Evolutionary conservation across 1,284 basidiomycete genomes (phyloP).

Genomic region (Pascua guehoae): DNA sequence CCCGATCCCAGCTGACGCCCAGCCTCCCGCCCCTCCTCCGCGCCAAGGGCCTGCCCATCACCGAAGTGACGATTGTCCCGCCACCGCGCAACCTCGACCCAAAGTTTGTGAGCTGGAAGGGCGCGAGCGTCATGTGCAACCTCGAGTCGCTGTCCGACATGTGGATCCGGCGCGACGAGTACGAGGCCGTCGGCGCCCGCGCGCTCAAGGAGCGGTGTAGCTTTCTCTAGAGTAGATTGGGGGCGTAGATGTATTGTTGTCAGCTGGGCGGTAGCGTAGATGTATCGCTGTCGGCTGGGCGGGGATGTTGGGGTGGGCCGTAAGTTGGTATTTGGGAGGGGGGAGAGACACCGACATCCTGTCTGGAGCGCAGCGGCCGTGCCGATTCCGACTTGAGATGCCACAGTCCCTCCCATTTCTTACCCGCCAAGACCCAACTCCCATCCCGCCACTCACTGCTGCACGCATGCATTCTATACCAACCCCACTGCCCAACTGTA

Average conservation of each 20-base stretch:
- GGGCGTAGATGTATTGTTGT: too few relatives aligned
- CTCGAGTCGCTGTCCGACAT: constrained; percentile 85
- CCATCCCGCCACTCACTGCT: too few relatives aligned
- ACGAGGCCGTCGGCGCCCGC: constrained; percentile 59
- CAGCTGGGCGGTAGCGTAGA: too few relatives aligned
- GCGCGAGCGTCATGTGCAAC: constrained; percentile 85
- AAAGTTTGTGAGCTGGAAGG: constrained; percentile 87
- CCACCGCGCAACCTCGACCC: constrained; percentile 91
- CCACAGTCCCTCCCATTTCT: too few relatives aligned
- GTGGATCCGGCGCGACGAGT: constrained; percentile 83
- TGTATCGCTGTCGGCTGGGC: too few relatives aligned
- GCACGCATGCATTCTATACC: too few relatives aligned
- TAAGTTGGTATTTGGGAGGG: too few relatives aligned
- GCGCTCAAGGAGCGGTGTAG: constrained; percentile 50
- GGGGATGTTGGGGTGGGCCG: too few relatives aligned
- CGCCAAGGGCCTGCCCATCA: constrained; percentile 80
- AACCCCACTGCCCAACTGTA: background rate
- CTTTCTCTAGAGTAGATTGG: constrained; percentile 3
- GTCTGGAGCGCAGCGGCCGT: too few relatives aligned
- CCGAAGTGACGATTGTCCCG: constrained; percentile 82
- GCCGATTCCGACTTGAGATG: too few relatives aligned
- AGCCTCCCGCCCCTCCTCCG: constrained; percentile 59
- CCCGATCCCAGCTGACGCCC: constrained; percentile 2
- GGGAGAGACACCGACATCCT: too few relatives aligned
- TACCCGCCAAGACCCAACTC: too few relatives aligned